A percentile compares a stretch with the other conserved stretches of the same genome.
These are phyloP conservation scores for Cyclanthera cordifolia DNA, from an alignment of 306 rosid genomes.

Conservation along the genomic window DNA sequence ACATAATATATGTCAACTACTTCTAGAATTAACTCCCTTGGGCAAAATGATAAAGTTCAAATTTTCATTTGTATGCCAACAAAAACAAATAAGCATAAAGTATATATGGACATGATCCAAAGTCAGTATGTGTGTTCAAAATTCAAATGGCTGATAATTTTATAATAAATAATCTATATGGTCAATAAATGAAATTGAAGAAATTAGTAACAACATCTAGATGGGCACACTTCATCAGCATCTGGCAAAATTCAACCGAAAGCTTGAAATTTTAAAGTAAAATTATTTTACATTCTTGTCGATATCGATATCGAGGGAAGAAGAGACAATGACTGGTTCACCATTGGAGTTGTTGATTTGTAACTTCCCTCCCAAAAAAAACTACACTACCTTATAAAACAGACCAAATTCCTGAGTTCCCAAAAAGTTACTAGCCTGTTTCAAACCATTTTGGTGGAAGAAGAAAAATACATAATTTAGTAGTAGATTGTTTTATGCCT, in stretches of 20 bases:
- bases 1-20: too few species aligned
- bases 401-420: conserved; percentile 5
- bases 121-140: too few species aligned
- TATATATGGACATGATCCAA: too few species aligned
- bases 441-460: background rate
- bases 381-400: background rate
- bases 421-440: background rate
- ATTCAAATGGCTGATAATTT: too few species aligned
- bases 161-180: too few species aligned
- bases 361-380: background rate
- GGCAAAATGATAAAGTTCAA: too few species aligned
- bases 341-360: background rate
- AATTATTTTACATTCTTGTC: background rate
- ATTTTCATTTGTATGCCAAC: too few species aligned
- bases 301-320: background rate
- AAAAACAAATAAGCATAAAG: too few species aligned
- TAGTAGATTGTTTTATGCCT: background rate
- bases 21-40: too few species aligned
- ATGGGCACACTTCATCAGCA: background rate
- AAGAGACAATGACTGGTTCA: background rate
- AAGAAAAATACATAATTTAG: background rate
- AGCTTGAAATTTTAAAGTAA: background rate
- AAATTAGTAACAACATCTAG: too few species aligned
- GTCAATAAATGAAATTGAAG: too few species aligned
- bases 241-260: background rate